A percentile compares a stretch with the other conserved stretches of the same genome.
Conservation (phyloP, 202 grass and related monocot species). For the Eragrostis tef region DNA sequence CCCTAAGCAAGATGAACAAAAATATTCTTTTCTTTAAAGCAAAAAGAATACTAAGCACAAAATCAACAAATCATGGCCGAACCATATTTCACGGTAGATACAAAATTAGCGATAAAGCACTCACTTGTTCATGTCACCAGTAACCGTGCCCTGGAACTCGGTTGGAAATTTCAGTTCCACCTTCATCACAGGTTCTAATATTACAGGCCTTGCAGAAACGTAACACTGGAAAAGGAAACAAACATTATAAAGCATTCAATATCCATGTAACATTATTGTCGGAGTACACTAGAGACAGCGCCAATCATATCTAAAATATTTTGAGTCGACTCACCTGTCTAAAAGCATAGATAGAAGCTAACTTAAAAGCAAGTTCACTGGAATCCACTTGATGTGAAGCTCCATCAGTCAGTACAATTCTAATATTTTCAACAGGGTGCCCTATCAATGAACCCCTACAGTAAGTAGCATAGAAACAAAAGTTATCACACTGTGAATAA, state of each 20-base stretch:
- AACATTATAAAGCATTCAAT: conserved; percentile 22
- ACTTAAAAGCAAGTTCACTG: conserved; percentile 96
- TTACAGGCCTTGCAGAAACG: conserved; percentile 75
- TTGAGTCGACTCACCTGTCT: conserved; percentile 68
- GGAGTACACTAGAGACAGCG: conserved; percentile 26
- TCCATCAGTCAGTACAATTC: conserved; percentile 85
- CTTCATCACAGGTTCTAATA: conserved; percentile 97
- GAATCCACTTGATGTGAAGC: conserved; percentile 97
- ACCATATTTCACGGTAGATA: conserved; percentile 31
- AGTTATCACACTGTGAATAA: conserved; percentile 23
- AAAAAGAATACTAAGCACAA: conserved; percentile 20
- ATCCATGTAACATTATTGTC: conserved; percentile 6
- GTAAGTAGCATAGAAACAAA: conserved; percentile 42
- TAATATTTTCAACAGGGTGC: conserved; percentile 85
- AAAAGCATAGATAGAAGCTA: conserved; percentile 97
- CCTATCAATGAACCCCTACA: conserved; percentile 90
- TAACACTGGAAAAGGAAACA: conserved; percentile 74
- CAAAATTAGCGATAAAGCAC: conserved; percentile 36
- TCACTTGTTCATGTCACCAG: conserved; percentile 98
- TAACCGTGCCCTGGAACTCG: conserved; percentile 95
- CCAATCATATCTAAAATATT: conserved; percentile 5
- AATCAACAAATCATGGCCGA: not conserved
- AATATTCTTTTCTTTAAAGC: conserved; percentile 12
- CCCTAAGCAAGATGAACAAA: conserved; percentile 3
- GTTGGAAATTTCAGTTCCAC: conserved; percentile 94